These are phyloP conservation scores for Sporothrix pallida DNA, from an alignment of 2,329 filamentous ascomycete genomes.

Conservation along the genomic window DNA sequence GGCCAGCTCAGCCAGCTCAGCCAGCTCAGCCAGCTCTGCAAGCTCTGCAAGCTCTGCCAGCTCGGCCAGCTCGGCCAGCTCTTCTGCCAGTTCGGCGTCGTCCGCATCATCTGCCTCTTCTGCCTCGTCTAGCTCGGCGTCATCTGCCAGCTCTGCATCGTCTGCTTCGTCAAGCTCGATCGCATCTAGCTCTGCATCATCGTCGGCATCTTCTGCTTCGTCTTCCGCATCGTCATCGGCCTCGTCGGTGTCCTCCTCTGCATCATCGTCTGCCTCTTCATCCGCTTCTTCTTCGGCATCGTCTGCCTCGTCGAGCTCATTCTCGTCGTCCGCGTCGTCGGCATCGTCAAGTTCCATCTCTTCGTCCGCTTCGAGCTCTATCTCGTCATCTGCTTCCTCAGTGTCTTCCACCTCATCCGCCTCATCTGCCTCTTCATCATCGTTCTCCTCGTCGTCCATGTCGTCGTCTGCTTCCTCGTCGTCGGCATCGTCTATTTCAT, in stretches of 20 bases:
- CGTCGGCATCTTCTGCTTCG: background rate
- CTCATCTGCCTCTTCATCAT: background rate
- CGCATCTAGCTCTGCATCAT: background rate
- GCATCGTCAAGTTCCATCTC: conserved; percentile 47
- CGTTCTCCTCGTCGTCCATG: background rate
- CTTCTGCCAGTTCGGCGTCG: background rate
- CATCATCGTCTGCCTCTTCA: background rate
- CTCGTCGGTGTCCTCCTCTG: background rate
- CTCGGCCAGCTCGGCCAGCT: background rate
- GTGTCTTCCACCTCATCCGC: background rate
- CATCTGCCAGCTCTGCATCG: background rate
- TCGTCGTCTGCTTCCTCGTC: background rate
- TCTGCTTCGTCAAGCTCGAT: background rate
- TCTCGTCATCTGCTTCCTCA: background rate
- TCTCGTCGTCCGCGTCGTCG: conserved; percentile 25
- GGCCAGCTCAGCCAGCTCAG: background rate
- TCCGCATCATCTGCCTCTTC: background rate
- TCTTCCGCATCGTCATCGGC: background rate
- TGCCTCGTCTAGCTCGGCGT: background rate
- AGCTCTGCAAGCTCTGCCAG: too few relatives aligned
- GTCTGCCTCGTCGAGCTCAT: conserved; percentile 55
- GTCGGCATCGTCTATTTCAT: background rate
- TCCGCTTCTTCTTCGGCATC: background rate
- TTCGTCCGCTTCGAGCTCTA: conserved; percentile 46
- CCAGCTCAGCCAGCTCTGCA: background rate